Percentiles rank a stretch among this genome's conserved stretches.
phyloP scores from a whole-genome alignment of 169 alveolate genomes.

The Plasmodium reichenowi region DNA sequence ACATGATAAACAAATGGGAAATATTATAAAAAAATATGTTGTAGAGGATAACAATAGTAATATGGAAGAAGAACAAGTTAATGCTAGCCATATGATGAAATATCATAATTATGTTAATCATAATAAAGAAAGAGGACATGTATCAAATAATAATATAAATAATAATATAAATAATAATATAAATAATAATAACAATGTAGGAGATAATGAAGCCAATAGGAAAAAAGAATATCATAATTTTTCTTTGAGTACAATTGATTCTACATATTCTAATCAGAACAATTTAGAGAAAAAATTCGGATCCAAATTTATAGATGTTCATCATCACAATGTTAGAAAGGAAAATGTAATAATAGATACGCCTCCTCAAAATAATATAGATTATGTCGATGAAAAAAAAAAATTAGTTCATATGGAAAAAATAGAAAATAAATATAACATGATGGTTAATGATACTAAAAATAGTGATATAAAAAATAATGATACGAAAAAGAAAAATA shows the following conservation, averaged over 20 bases:
- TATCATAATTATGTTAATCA: background rate
- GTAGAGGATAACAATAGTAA: background rate
- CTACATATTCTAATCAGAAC: slow-evolving; percentile 49
- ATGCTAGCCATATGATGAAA: background rate
- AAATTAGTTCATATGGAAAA: slow-evolving; percentile 3
- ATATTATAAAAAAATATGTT: background rate
- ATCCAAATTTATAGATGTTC: slow-evolving; percentile 12
- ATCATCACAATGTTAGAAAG: slow-evolving; percentile 2
- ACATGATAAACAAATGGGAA: background rate
- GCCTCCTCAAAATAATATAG: background rate
- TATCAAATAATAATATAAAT: background rate
- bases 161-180: slow-evolving; percentile 3
- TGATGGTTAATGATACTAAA: background rate
- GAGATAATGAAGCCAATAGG: slow-evolving; percentile 33
- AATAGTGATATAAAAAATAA: background rate
- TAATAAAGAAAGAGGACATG: background rate
- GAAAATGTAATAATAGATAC: slow-evolving; percentile 11
- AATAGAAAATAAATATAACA: slow-evolving; percentile 1
- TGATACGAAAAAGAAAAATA: background rate
- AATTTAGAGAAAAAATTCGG: slow-evolving; percentile 27
- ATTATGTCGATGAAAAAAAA: slow-evolving; percentile 16
- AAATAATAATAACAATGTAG: slow-evolving; percentile 13
- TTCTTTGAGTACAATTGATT: slow-evolving; percentile 41
- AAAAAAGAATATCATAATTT: slow-evolving; percentile 66
- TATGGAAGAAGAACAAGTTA: background rate